Base-by-base conservation (phyloP, 2,329 filamentous ascomycete genomes). In the Neopestalotiopsis clavispora region DNA sequence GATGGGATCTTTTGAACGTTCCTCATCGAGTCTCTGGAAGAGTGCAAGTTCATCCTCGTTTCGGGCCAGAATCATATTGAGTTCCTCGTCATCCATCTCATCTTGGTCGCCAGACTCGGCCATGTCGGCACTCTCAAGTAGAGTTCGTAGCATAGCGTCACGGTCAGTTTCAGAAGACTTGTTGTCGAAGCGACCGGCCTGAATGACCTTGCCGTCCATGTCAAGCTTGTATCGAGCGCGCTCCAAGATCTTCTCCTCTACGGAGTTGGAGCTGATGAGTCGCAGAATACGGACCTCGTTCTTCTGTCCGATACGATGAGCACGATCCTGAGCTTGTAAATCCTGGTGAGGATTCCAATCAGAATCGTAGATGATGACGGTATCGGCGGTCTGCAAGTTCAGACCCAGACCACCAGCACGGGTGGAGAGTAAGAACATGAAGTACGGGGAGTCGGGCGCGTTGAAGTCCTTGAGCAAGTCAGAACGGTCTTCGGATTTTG, bases 341-440 rank as follows among this genome's bases (percentile, higher is more conserved):
- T 99, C 96, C 81, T 99, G 96, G 79, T 98, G 95, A 78, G 96
- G 96, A 81, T 99, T 99, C 96, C 96, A 99, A 84, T 99, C 96
- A 0, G 96, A 99, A 78, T 99, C 96, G 82, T 98, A 99, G 78
- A 99, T 99, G 81, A 99, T 98, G 84, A 99, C 96, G 1, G 96
- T 99, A 81, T 99, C 96, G 57, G 96, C 96, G 60, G 95, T 98
- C 82, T 99, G 96, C 80, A 99, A 81, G 78, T 99, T 99, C 74
- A 99, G 88, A 87, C 96, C 96, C 12, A 99, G 88, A 89, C 96
- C 96, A 91, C 96, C 96, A 71, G 96, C 96, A 86, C 96, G 95
- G 30, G 96, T 99, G 3, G 96, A 99, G n/a, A 99, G 89, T 80
- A 99, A 83, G 85, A 99, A 99, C 84, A 97, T 97, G 81, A 98